Evolutionary conservation across 2,329 filamentous ascomycete species (phyloP), one percentile per base, ranked within the genome.

Genomic region (Trichoderma afroharzianum): DNA sequence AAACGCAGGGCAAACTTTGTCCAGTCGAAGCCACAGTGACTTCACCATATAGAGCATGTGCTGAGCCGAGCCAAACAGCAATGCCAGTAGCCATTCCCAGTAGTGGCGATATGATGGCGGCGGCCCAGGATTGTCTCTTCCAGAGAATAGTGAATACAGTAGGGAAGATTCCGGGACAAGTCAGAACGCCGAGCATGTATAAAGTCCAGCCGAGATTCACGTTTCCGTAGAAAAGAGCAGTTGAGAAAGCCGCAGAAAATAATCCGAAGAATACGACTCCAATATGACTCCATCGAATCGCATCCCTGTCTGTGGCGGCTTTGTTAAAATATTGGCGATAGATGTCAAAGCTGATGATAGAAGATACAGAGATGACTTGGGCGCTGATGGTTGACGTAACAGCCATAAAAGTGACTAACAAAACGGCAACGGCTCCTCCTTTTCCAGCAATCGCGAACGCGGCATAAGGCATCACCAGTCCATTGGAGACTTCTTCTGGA

Each of bases 331-430:
- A 87, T 18, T 82, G 82, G 0, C 85, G 80, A 74, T 87, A 88
- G 1, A 88, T 84, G 58, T 88, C 86, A 64, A 87, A 88, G 61
- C 82, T 85, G 63, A 88, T 82, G 64, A 88, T 87, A 0, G 85
- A 86, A 5, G 83, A 85, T 2, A 87, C 85, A 1, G 86, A 85
- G 62, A 88, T 87, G 1, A 87, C 82, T 58, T 87, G 85, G 0
- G 86, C 85, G 0, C 83, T 85, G 2, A 86, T 81, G 0, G 85
- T 87, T 0, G 84, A 86, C 1, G 91, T 93, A n/a, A 93, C 90
- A 2, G 91, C 92, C 91, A 93, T 93, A 83, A 93, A 93, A 12
- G 91, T 88, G 68, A 93, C 85, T 5, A 94, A 81, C 0, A 93
- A 83, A 1, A 91, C 88, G 0, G 90, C 91, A 1, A 87, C 89